phyloP scores from a whole-genome alignment of 805 yeast species.

The Cyberlindnera sargentensis region DNA sequence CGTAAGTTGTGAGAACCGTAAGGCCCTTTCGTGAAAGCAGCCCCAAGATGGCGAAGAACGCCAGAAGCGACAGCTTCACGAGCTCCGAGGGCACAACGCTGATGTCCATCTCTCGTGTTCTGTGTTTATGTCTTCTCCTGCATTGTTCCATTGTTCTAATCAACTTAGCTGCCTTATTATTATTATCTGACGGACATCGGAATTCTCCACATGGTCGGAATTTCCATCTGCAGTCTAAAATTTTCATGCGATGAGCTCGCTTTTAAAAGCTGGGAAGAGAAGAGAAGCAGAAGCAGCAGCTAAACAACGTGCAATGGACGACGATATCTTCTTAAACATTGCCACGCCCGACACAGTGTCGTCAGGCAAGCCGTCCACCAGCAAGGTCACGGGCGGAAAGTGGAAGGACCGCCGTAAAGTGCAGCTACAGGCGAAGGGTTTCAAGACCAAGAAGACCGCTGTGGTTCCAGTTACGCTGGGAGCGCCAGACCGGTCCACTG shows the following conservation, averaged over 20 bases:
- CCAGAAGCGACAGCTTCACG: constrained; percentile 15
- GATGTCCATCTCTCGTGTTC: not conserved
- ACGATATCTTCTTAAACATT: constrained; percentile 72
- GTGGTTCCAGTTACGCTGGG: not conserved
- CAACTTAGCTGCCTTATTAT: no score
- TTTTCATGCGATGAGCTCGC: not conserved
- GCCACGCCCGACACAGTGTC: constrained; percentile 29
- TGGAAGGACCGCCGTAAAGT: constrained; percentile 74
- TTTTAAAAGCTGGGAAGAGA: not conserved
- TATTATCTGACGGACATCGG: no score
- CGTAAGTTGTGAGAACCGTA: constrained; percentile 41
- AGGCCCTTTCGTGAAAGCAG: constrained; percentile 51
- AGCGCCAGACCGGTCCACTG: constrained; percentile 1
- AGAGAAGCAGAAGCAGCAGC: not conserved
- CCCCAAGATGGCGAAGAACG: constrained; percentile 41
- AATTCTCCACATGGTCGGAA: not conserved
- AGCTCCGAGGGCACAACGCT: no score
- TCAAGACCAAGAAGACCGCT: constrained; percentile 10
- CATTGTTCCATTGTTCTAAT: not conserved
- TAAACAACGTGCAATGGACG: constrained; percentile 35
- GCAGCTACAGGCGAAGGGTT: constrained; percentile 18
- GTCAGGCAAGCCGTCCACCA: constrained; percentile 14
- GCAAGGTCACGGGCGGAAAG: constrained; percentile 60
- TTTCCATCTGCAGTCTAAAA: not conserved
- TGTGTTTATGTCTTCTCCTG: not conserved